Conservation (phyloP, 495 filamentous ascomycete genomes). For the Xylaria grammica region DNA sequence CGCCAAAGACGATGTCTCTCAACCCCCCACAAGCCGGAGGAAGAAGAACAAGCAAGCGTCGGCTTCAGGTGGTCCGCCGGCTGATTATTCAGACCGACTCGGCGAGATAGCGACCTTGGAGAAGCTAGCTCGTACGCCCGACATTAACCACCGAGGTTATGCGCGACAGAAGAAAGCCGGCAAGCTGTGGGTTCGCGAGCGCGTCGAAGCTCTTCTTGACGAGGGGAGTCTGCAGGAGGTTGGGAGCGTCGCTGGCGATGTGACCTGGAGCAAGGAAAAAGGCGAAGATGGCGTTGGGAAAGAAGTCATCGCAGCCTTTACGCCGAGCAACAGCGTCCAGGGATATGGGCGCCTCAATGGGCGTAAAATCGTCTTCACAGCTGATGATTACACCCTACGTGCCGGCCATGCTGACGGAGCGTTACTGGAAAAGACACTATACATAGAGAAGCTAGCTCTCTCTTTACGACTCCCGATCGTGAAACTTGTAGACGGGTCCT, state of each 20-base stretch:
- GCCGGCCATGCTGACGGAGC: slow-evolving; percentile 68
- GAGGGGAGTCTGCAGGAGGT: slow-evolving; percentile 59
- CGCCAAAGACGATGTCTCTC: slow-evolving; percentile 33
- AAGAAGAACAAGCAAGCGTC: slow-evolving; percentile 18
- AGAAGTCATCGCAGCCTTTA: slow-evolving; percentile 56
- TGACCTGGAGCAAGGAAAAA: slow-evolving; percentile 58
- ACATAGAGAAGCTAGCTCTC: slow-evolving; percentile 61
- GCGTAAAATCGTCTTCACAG: slow-evolving; percentile 62
- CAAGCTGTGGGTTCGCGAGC: slow-evolving; percentile 69
- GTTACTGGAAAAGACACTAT: slow-evolving; percentile 61
- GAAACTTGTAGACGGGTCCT: slow-evolving; percentile 67
- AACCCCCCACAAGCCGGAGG: slow-evolving; percentile 18
- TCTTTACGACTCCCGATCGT: slow-evolving; percentile 61
- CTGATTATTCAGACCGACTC: slow-evolving; percentile 66
- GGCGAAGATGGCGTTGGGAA: slow-evolving; percentile 18
- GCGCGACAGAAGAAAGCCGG: slow-evolving; percentile 65
- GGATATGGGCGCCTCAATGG: slow-evolving; percentile 57
- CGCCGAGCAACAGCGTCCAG: slow-evolving; percentile 63
- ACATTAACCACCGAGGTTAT: slow-evolving; percentile 59
- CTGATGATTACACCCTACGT: slow-evolving; percentile 68
- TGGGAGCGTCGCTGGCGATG: slow-evolving; percentile 63
- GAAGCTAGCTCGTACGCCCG: slow-evolving; percentile 57
- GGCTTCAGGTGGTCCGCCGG: slow-evolving; percentile 48
- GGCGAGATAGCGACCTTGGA: slow-evolving; percentile 55
- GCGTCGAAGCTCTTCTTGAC: slow-evolving; percentile 62